phyloP scores from a whole-genome alignment of 2,329 filamentous ascomycete species.

The Massarina eburnea region DNA sequence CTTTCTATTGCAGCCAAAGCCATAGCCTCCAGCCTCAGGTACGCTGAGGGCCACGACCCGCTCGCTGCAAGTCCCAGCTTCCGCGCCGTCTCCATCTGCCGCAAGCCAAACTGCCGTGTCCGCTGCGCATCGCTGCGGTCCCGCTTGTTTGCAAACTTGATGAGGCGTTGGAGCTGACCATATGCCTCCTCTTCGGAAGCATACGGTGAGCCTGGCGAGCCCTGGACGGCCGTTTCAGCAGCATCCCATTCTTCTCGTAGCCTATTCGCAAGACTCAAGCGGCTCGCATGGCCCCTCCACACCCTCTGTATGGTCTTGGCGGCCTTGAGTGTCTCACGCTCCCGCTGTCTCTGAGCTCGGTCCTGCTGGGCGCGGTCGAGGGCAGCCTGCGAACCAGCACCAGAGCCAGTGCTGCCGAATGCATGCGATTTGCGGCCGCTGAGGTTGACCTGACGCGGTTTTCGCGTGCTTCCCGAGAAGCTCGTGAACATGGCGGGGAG shows the following conservation, averaged over 20 bases:
- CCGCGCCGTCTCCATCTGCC: conserved; percentile 38
- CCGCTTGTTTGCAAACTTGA: conserved; percentile 46
- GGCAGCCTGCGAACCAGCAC: conserved; percentile 70
- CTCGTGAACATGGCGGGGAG: conserved; percentile 74
- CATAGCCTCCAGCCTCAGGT: conserved; percentile 45
- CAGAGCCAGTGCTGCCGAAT: conserved; percentile 63
- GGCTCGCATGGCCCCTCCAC: conserved; percentile 76
- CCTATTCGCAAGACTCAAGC: conserved; percentile 60
- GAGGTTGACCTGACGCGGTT: conserved; percentile 89
- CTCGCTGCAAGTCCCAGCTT: conserved; percentile 21
- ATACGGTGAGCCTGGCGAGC: conserved; percentile 30
- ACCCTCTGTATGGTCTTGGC: conserved; percentile 72
- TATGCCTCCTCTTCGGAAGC: conserved; percentile 42
- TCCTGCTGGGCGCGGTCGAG: conserved; percentile 87
- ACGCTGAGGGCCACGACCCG: conserved; percentile 45
- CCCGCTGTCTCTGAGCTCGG: conserved; percentile 74
- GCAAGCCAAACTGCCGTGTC: conserved; percentile 43
- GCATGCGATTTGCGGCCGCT: conserved; percentile 82
- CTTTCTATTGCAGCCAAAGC: conserved; percentile 39
- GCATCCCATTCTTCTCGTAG: conserved; percentile 44
- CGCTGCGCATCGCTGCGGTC: conserved; percentile 43
- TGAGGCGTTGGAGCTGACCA: conserved; percentile 45
- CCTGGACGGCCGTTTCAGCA: conserved; percentile 18
- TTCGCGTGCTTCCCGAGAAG: conserved; percentile 85
- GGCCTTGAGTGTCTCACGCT: conserved; percentile 75